These are phyloP conservation scores for Diaporthe aspalathi DNA, from an alignment of 2,329 filamentous ascomycete genomes.

Conservation along the genomic window DNA sequence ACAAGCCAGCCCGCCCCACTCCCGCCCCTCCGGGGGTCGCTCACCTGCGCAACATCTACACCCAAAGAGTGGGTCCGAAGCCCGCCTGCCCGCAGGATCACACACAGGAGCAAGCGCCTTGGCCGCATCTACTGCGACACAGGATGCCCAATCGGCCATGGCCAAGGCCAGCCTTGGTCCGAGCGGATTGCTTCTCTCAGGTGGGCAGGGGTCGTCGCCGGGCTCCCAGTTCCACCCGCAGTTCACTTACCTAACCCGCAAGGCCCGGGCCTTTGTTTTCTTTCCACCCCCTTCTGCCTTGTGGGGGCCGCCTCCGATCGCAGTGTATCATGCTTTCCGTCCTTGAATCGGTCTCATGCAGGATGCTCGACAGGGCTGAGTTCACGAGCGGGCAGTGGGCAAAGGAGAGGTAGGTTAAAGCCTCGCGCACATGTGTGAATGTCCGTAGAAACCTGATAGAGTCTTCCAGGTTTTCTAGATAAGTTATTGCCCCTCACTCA, in stretches of 20 bases:
- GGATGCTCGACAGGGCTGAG: neutral
- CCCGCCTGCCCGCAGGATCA: neutral
- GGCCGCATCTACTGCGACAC: neutral
- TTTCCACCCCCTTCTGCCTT: neutral
- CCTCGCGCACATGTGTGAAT: neutral
- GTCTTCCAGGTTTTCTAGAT: neutral
- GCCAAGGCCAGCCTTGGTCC: neutral
- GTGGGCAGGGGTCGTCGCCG: neutral
- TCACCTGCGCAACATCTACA: too few species aligned
- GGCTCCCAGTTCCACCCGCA: neutral
- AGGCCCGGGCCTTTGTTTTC: too few species aligned
- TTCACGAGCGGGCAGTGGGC: neutral
- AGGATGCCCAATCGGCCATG: neutral
- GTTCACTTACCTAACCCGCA: too few species aligned
- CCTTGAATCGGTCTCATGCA: neutral
- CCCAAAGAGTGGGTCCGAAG: neutral
- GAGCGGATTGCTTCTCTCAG: conserved; percentile 12
- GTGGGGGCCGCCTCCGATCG: neutral
- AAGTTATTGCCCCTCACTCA: neutral
- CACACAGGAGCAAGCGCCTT: neutral
- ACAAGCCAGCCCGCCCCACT: neutral
- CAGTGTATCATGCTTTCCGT: too few species aligned
- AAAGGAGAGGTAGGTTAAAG: neutral
- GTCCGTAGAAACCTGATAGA: neutral
- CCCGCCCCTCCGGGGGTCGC: too few species aligned